Conservation (phyloP, 768 basidiomycete genomes). For the Kondoa subrosea region DNA sequence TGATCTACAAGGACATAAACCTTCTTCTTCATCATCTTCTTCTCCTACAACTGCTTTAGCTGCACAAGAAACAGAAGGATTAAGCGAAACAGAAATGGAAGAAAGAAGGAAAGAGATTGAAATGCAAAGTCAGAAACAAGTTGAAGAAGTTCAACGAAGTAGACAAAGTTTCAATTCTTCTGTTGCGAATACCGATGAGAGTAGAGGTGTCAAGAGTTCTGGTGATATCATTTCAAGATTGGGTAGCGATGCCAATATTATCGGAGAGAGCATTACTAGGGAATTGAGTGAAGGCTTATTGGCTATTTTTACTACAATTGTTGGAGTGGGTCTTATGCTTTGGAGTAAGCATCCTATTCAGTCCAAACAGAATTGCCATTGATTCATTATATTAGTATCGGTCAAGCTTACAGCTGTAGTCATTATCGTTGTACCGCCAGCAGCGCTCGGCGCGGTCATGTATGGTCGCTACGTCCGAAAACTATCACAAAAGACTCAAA, state of each 20-base stretch:
- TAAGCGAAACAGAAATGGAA: background rate
- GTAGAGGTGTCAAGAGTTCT: slow-evolving; percentile 40
- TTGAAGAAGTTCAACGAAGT: background rate
- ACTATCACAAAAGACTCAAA: slow-evolving; percentile 78
- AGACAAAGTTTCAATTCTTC: slow-evolving; percentile 1
- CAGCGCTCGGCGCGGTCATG: slow-evolving; percentile 50
- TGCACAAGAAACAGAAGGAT: background rate
- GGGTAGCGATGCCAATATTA: slow-evolving; percentile 77
- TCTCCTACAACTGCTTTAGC: background rate
- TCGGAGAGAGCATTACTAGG: slow-evolving; percentile 45
- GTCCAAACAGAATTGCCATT: slow-evolving; percentile 39
- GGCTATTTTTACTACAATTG: slow-evolving; percentile 79
- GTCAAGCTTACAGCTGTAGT: slow-evolving; percentile 67
- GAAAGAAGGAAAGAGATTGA: background rate
- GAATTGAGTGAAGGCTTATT: slow-evolving; percentile 39
- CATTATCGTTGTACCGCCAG: slow-evolving; percentile 77
- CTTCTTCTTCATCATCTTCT: background rate
- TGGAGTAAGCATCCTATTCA: slow-evolving; percentile 41
- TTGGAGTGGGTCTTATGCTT: slow-evolving; percentile 95
- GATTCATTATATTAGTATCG: slow-evolving; percentile 12
- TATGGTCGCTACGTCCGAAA: slow-evolving; percentile 90
- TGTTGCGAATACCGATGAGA: background rate
- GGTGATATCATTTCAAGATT: slow-evolving; percentile 85
- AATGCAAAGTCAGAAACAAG: slow-evolving; percentile 9
- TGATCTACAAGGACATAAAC: slow-evolving; percentile 39